Percentiles rank a stretch among this genome's conserved stretches.
These are phyloP conservation scores for Paraphoma sp. DNA, from an alignment of 2,329 filamentous ascomycete species.

Conservation along the genomic window DNA sequence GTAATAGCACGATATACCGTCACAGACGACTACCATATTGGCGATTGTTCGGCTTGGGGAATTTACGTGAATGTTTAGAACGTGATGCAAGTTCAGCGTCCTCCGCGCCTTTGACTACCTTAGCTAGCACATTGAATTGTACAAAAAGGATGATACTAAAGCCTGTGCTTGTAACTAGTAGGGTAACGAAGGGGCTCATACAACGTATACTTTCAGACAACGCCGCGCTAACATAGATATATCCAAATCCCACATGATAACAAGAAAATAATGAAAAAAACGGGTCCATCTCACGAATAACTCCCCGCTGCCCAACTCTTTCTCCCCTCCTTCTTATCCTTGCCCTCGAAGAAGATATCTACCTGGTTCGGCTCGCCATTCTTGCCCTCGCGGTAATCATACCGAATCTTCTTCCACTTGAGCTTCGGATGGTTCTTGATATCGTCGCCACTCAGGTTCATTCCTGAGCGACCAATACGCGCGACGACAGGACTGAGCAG, in stretches of 20 bases:
- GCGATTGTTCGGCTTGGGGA: conserved; percentile 18
- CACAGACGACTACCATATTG: conserved; percentile 27
- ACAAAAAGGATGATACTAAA: too few relatives aligned
- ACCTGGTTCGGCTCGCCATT: conserved; percentile 36
- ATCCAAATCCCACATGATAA: background rate
- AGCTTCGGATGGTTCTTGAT: conserved; percentile 36
- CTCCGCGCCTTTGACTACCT: conserved; percentile 20
- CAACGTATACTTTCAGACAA: too few relatives aligned
- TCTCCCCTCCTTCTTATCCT: conserved; percentile 26
- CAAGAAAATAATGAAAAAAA: too few relatives aligned
- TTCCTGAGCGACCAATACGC: conserved; percentile 24
- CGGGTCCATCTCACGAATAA: conserved; percentile 17
- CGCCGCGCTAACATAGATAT: too few relatives aligned
- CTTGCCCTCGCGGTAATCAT: conserved; percentile 37
- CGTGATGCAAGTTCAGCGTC: conserved; percentile 23
- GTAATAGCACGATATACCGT: conserved; percentile 23
- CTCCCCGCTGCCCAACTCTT: conserved; percentile 36
- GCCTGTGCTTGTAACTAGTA: too few relatives aligned
- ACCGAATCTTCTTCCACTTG: conserved; percentile 34
- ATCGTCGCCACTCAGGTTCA: conserved; percentile 37
- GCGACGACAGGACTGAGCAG: conserved; percentile 36
- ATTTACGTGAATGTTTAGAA: conserved; percentile 20
- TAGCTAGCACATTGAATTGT: background rate
- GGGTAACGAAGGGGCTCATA: too few relatives aligned
- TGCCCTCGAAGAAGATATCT: conserved; percentile 34